Evolutionary conservation across 78 protist species (phyloP), one percentile per base, ranked within the genome.

Genomic region (Tieghemostelium lacteum): DNA sequence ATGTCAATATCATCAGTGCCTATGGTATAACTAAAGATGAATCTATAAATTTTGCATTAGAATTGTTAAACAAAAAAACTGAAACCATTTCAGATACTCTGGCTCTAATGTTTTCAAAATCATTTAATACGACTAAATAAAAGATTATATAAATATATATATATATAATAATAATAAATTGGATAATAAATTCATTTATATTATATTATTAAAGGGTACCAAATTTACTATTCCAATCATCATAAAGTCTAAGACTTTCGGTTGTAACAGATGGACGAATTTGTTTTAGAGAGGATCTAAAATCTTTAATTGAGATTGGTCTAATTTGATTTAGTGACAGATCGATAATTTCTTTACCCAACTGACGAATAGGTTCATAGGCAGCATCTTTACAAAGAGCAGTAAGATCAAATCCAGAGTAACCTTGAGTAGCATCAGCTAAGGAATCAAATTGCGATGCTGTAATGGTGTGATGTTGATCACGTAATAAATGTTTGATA

Each of bases 361-460:
- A 73, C 52, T 89, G 86, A 4, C 98, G 45, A 12, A 94, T 60
- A 3, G 98, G 98, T 60, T 86, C 96, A 62, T 96, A 52, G n/a
- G 98, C 98, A 3, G 98, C 98, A 36, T 97, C 96, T 24, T 62
- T 37, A 64, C 96, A 88, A 28, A 97, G 94, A 16, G 80, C 87
- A 8, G 57, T 52, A 14, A 97, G 60, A 74, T 97, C 98, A 20
- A 88, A 36, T 5, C 95, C 97, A 49, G 85, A 49, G 76, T 96
- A 97, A 20, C 97, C 98, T 3, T 64, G 34, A 14, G 85, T 72
- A 2, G 20, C 58, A n/a, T 64, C 54, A n/a, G 67, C 73, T 6
- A 80, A 28, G 17, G 86, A 10, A 40, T 33, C 34, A 29, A 78
- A 28, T 55, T 80, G 86, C 7, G 24, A 26, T 10, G 17, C 28